These are phyloP conservation scores for Sutorius eximius DNA, from an alignment of 1,284 basidiomycete genomes.

Conservation along the genomic window DNA sequence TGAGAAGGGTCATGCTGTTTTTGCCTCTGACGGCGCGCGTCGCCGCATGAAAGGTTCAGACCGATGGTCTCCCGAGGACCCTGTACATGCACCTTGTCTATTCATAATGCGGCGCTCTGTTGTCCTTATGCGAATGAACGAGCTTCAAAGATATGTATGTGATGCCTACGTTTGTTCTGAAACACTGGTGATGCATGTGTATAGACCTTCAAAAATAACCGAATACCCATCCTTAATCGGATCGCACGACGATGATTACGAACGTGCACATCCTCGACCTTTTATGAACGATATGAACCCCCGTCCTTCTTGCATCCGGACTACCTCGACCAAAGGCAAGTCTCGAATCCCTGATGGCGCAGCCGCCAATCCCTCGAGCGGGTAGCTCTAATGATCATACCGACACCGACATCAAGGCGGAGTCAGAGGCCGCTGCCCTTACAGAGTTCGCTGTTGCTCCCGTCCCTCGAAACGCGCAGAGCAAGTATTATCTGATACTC, in stretches of 20 bases:
- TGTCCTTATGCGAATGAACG: not conserved
- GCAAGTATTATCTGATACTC: slow-evolving; percentile 12
- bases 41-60: not conserved
- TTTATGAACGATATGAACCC: slow-evolving; percentile 3
- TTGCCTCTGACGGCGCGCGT: too few relatives aligned
- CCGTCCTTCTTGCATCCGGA: not conserved
- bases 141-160: not conserved
- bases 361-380: slow-evolving; percentile 1
- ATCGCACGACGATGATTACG: slow-evolving; percentile 1
- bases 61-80: not conserved
- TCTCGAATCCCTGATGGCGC: slow-evolving; percentile 16
- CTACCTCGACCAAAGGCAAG: not conserved
- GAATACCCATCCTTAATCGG: not conserved
- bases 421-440: slow-evolving; percentile 2
- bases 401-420: slow-evolving; percentile 6
- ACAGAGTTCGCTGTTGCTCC: not conserved
- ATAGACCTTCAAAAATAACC: too few relatives aligned
- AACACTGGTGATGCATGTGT: too few relatives aligned
- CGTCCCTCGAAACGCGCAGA: not conserved
- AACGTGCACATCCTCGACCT: slow-evolving; percentile 17
- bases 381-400: slow-evolving; percentile 13
- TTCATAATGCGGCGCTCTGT: not conserved
- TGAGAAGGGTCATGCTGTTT: not conserved
- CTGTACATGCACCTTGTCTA: not conserved
- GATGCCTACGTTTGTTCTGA: not conserved